Evolutionary conservation across 1,139 yeast species (phyloP), one percentile per base, ranked within the genome.

Genomic region (Hemisphaericaspora subhashii): DNA sequence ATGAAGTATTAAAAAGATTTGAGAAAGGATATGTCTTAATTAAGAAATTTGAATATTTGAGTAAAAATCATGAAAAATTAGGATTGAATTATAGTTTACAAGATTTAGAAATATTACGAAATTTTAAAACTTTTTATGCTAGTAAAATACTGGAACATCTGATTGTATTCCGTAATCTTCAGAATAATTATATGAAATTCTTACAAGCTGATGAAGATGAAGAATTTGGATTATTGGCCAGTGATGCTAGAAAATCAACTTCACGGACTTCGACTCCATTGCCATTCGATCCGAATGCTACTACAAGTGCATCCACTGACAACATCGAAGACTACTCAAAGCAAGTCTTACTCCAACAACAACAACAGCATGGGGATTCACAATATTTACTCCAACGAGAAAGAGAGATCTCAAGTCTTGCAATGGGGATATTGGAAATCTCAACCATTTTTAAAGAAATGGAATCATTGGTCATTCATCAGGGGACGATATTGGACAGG

Each of bases 361-460:
- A 69, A 31, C 81, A 81, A 36, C 65, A 72, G 24, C 77, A 60
- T 36, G 50, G 51, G 17, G 42, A 53, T 18, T 50, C 66, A 11
- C 55, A 69, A 39, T 60, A 69, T 41, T 64, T 86, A 30, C 75
- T 81, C 40, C 89, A 85, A 49, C 72, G 98, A 41, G 98, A 92
- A 56, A 77, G 80, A 39, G 98, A 92, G 55, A 92, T 94, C 36
- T 84, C 86, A 21, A 85, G 84, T 51, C 74, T 94, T 41, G 98
- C 98, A 3, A 88, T 87, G 72, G 96, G 97, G 33, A 95, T 92
- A 31, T 68, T 92, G 24, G 99, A 92, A 59, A 86, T 92, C 2
- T 86, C 94, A 32, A 88, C 94, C 2, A 92, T 94, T 39, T 92
- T 92, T 66, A 85, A 86, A 57, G 98, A 94, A 55, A 79, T 92